Percentiles rank a stretch among this genome's conserved stretches.
Evolutionary conservation across 1,139 yeast species (phyloP).

Genomic region (Blastobotrys petasosporus): DNA sequence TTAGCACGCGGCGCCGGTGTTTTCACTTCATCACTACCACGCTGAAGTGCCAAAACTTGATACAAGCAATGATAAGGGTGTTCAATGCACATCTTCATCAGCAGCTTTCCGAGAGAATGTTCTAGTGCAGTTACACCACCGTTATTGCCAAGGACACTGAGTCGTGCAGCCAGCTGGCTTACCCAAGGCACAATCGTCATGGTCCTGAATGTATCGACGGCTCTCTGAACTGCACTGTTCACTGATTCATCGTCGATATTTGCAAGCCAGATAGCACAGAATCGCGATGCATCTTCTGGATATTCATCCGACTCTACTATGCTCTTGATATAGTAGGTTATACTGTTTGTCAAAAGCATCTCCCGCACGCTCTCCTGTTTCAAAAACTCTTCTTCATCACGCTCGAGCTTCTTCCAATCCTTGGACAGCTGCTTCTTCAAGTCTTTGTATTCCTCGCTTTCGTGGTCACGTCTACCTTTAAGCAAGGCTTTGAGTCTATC

Average conservation of each 20-base stretch:
- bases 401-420: conserved; percentile 41
- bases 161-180: conserved; percentile 72
- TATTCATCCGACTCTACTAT: conserved; percentile 42
- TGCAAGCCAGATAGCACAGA: conserved; percentile 84
- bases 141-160: conserved; percentile 37
- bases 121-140: conserved; percentile 43
- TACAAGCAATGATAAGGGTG: conserved; percentile 81
- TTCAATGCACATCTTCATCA: conserved; percentile 46
- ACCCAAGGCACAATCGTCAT: conserved; percentile 71
- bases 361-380: conserved; percentile 37
- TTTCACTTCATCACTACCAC: conserved; percentile 1
- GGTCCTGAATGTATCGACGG: conserved; percentile 47
- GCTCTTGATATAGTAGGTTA: conserved; percentile 55
- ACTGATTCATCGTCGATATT: conserved; percentile 42
- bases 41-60: conserved; percentile 43
- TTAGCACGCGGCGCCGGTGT: no score
- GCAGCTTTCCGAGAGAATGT: conserved; percentile 42
- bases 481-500: conserved; percentile 44
- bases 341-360: conserved; percentile 49
- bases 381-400: conserved; percentile 47
- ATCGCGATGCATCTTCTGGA: conserved; percentile 62
- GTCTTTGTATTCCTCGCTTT: conserved; percentile 20
- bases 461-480: conserved; percentile 30
- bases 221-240: conserved; percentile 23
- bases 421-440: conserved; percentile 29